These are phyloP conservation scores for Peronospora farinosa DNA, from an alignment of 352 stramenopile genomes.

Conservation along the genomic window DNA sequence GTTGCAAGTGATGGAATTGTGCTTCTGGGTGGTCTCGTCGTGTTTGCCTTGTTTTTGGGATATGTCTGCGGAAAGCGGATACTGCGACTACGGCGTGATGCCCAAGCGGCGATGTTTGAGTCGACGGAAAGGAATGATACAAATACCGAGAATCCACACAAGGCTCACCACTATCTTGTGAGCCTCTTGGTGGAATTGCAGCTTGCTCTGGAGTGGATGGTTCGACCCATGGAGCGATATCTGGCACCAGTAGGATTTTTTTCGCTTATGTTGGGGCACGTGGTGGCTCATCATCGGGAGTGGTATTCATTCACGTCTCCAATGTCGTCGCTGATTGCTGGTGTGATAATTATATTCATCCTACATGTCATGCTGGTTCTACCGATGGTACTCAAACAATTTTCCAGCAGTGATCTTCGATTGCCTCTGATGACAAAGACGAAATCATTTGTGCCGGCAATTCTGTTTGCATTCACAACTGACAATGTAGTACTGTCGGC, in stretches of 20 bases:
- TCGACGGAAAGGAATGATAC: constrained; percentile 6
- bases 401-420: constrained; percentile 4
- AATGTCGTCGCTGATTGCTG: constrained; percentile 35
- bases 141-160: constrained; percentile 3
- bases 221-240: constrained; percentile 24
- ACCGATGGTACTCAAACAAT: constrained; percentile 28
- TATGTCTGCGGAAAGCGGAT: constrained; percentile 18
- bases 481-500: constrained; percentile 32
- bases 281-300: constrained; percentile 39
- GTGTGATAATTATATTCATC: constrained; percentile 22
- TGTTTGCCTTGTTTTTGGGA: constrained; percentile 6
- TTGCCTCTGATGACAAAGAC: background rate
- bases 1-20: constrained; percentile 8
- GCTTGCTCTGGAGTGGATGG: constrained; percentile 42
- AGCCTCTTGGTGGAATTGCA: constrained; percentile 42
- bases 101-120: constrained; percentile 22
- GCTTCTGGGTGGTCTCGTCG: constrained; percentile 10
- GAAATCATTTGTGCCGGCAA: constrained; percentile 31
- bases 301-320: constrained; percentile 32
- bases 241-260: constrained; percentile 34
- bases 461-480: constrained; percentile 35
- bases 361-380: constrained; percentile 33
- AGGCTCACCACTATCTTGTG: constrained; percentile 36
- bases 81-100: constrained; percentile 18
- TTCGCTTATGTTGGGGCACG: constrained; percentile 33